Evolutionary conservation across 2,329 filamentous ascomycete genomes (phyloP).

Genomic region (Aspergillus sergii): DNA sequence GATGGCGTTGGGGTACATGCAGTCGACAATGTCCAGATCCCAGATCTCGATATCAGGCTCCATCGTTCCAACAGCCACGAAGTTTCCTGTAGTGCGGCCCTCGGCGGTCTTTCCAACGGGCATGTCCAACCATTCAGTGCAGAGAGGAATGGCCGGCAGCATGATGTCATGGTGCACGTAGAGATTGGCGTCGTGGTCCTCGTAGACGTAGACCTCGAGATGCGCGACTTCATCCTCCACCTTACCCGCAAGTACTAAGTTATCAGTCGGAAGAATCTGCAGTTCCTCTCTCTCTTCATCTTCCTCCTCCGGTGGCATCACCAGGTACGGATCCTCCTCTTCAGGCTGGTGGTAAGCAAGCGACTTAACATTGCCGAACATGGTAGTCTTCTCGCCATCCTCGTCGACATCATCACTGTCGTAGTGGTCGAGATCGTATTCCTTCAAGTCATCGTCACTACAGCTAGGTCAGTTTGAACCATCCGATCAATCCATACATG

Average conservation of each 20-base stretch:
- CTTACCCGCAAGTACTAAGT: constrained; percentile 87
- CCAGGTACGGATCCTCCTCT: constrained; percentile 95
- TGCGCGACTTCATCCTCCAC: constrained; percentile 97
- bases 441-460: constrained; percentile 79
- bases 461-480: constrained; percentile 13
- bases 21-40: constrained; percentile 94
- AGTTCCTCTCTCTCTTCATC: constrained; percentile 92
- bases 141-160: constrained; percentile 93
- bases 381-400: constrained; percentile 72
- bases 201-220: constrained; percentile 95
- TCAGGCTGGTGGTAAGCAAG: constrained; percentile 93
- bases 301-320: constrained; percentile 76
- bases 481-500: neutral
- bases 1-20: constrained; percentile 97
- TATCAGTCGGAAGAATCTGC: constrained; percentile 90
- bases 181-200: constrained; percentile 91
- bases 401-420: constrained; percentile 78
- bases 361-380: constrained; percentile 94
- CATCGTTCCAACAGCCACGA: constrained; percentile 93
- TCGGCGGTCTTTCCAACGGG: constrained; percentile 74
- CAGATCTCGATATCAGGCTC: constrained; percentile 98
- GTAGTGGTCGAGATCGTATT: constrained; percentile 96
- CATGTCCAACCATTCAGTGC: constrained; percentile 92
- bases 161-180: constrained; percentile 99
- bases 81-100: constrained; percentile 76